These are phyloP conservation scores for Apophysomyces ossiformis DNA, from an alignment of 371 early-diverging fungal species.

Conservation along the genomic window DNA sequence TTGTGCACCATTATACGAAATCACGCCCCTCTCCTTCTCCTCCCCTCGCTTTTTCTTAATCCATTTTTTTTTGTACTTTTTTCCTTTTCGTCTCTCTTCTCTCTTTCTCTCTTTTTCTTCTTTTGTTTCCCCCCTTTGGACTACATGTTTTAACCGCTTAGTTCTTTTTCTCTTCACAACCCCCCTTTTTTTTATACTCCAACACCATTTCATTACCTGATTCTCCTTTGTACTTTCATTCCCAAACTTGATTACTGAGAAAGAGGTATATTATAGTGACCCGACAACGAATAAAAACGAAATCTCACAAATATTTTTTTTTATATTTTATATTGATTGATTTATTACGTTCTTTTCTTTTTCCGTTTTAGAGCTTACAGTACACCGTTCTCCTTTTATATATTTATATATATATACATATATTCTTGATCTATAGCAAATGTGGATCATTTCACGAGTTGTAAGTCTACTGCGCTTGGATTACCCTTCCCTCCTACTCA, in stretches of 20 bases:
- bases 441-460: constrained; percentile 50
- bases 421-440: constrained; percentile 18
- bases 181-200: not conserved
- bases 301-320: not conserved
- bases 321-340: not conserved
- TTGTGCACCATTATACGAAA: constrained; percentile 12
- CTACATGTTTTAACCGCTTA: constrained; percentile 10
- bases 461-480: constrained; percentile 31
- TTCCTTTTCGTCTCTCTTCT: constrained; percentile 16
- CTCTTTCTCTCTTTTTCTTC: constrained; percentile 4
- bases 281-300: not conserved
- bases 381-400: not conserved
- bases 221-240: constrained; percentile 7
- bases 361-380: not conserved
- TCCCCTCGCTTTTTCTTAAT: constrained; percentile 12
- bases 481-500: not conserved
- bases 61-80: constrained; percentile 11
- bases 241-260: constrained; percentile 10
- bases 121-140: constrained; percentile 13
- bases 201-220: constrained; percentile 1
- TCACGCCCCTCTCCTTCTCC: constrained; percentile 12
- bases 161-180: constrained; percentile 11
- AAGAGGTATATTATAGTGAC: not conserved
- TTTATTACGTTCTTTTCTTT: not conserved
- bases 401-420: not conserved